Evolutionary conservation across 495 filamentous ascomycete genomes (phyloP).

Genomic region (Penicillium subrubescens): DNA sequence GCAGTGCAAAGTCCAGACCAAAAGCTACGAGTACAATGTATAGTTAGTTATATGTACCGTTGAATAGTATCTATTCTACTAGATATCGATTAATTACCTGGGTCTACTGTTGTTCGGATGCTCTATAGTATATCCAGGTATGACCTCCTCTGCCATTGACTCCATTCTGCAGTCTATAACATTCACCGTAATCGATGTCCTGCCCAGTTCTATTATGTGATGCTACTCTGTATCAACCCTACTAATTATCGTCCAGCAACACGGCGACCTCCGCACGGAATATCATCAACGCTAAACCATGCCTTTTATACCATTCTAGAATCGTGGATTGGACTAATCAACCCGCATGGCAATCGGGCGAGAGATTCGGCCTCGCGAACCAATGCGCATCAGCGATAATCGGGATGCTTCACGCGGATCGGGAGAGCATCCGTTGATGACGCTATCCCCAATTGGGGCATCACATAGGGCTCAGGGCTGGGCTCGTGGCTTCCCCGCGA

Average conservation of each 20-base stretch:
- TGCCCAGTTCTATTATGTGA: not conserved
- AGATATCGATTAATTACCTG: not conserved
- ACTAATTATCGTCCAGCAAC: not conserved
- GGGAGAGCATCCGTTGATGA: constrained; percentile 3
- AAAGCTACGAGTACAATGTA: not conserved
- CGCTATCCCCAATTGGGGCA: constrained; percentile 8
- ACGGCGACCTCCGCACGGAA: constrained; percentile 25
- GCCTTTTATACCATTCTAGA: not conserved
- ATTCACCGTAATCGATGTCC: constrained; percentile 19
- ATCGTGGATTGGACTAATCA: constrained; percentile 6
- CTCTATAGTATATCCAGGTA: not conserved
- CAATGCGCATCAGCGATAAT: constrained; percentile 14
- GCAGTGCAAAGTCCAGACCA: too few species aligned
- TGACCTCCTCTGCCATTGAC: not conserved
- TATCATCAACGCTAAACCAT: not conserved
- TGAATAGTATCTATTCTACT: not conserved
- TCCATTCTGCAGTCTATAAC: constrained; percentile 5
- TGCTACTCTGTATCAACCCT: not conserved
- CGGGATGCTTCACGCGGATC: constrained; percentile 10
- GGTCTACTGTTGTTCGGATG: not conserved
- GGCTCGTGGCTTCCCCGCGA: constrained; percentile 41
- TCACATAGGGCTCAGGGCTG: constrained; percentile 38
- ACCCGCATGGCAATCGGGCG: constrained; percentile 13
- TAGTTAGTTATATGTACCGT: too few species aligned
- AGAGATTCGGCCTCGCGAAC: constrained; percentile 16